Base-by-base conservation (phyloP, 225 moss, liverwort and hornwort genomes). In the Polytrichum formosum region DNA sequence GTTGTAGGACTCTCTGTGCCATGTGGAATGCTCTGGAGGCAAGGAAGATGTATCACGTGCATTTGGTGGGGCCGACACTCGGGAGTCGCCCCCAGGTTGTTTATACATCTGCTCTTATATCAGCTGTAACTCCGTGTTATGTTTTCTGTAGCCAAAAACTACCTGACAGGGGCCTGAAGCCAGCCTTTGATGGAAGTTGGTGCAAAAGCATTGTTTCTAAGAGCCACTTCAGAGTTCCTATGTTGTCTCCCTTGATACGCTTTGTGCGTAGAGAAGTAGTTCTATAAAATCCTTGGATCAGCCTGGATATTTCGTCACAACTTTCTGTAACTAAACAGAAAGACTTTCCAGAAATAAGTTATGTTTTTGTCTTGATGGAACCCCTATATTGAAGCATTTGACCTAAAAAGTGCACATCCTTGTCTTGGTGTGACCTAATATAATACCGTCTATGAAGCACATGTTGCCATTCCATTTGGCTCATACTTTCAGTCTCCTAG, bases 81-180 rank as follows among this genome's bases (percentile, higher is more conserved):
- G 72, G 68, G 72, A 77, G 20, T 64, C 77, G 64, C 69, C 88
- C 73, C 77, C 77, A 65, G 76, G 67, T 74, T 79, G 70, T 60
- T 82, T 88, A 76, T 75, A 78, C 88, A 88, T 88, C 79, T 80
- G 84, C 79, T 73, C 77, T 74, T 62, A n/a, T 64, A 75, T 73
- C 73, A 73, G 79, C 55, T 73, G 26, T 58, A 82, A 69, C 28
- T 33, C 26, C 33, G 20, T 56, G 70, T 2, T 55, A 70, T 66
- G 18, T 53, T 63, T 26, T 63, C 54, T 28, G 28, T 17, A 6
- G 18, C 59, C 56, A 67, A 55, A 62, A 77, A 54, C 67, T 66
- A 75, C 75, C 73, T 77, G 67, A 85, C 27, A 77, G 73, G 76
- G 28, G 67, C 61, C 55, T 79, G 66, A 28, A 70, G 66, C 82